phyloP scores from a whole-genome alignment of 2,329 filamentous ascomycete species.

The Aspergillus aculeatus region DNA sequence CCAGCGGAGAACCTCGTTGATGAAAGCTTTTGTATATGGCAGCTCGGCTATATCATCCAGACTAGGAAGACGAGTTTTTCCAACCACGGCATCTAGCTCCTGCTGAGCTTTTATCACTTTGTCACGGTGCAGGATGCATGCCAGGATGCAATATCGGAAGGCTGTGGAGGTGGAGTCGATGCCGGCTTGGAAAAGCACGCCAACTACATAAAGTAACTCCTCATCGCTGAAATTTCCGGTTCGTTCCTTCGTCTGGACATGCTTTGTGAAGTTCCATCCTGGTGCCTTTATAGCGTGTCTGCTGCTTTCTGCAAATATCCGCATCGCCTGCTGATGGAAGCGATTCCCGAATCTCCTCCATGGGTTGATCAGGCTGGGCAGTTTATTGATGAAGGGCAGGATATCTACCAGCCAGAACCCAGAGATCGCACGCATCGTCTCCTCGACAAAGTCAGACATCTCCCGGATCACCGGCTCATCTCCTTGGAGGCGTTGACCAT shows the following conservation, averaged over 20 bases:
- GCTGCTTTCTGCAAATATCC: neutral
- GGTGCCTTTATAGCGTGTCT: neutral
- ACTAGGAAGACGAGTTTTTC: neutral
- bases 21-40: constrained; percentile 30
- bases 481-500: constrained; percentile 14
- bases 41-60: constrained; percentile 20
- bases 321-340: neutral
- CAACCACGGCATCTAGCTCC: neutral
- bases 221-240: neutral
- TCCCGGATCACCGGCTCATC: constrained; percentile 5
- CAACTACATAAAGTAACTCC: neutral
- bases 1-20: constrained; percentile 35
- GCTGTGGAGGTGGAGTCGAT: neutral
- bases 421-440: constrained; percentile 32
- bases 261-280: constrained; percentile 4
- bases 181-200: neutral
- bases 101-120: neutral
- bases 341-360: constrained; percentile 4
- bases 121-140: neutral
- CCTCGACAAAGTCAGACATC: constrained; percentile 25
- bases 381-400: constrained; percentile 7
- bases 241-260: neutral
- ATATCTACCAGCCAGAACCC: constrained; percentile 2
- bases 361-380: constrained; percentile 1
- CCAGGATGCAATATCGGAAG: neutral